Conservation (phyloP, 306 rosid species). For the Rosa rugosa region DNA sequence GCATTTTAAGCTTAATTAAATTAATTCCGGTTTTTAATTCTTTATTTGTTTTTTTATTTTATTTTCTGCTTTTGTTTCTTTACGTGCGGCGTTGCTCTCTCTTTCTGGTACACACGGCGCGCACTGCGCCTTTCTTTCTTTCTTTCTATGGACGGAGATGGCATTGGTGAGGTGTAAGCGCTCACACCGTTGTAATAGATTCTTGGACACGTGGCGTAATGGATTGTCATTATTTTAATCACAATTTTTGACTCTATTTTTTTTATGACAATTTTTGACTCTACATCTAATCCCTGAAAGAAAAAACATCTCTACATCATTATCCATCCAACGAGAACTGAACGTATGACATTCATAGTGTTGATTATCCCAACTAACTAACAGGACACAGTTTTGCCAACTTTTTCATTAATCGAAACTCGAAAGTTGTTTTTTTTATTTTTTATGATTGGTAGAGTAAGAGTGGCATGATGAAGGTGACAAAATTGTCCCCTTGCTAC, state of each 20-base stretch:
- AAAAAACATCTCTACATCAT: no score
- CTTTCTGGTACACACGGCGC: slow-evolving; percentile 11
- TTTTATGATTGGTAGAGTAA: background rate
- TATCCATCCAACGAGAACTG: no score
- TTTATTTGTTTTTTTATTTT: background rate
- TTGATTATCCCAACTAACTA: no score
- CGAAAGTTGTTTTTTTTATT: background rate
- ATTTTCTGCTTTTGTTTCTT: background rate
- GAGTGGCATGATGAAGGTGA: slow-evolving; percentile 30
- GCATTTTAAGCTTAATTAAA: background rate
- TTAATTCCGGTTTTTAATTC: background rate
- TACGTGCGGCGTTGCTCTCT: slow-evolving; percentile 10
- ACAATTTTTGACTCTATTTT: no score
- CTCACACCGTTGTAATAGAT: background rate
- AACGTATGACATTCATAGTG: no score
- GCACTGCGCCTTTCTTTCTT: slow-evolving; percentile 12
- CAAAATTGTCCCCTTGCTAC: slow-evolving; percentile 15
- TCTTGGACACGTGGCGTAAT: background rate
- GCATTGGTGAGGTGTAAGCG: background rate
- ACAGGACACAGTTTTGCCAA: no score
- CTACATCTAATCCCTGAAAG: no score
- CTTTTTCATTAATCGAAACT: no score
- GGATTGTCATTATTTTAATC: no score
- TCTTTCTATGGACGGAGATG: background rate
- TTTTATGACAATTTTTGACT: no score